Conservation (phyloP, 2,329 filamentous ascomycete species). For the Eutypa lata region DNA sequence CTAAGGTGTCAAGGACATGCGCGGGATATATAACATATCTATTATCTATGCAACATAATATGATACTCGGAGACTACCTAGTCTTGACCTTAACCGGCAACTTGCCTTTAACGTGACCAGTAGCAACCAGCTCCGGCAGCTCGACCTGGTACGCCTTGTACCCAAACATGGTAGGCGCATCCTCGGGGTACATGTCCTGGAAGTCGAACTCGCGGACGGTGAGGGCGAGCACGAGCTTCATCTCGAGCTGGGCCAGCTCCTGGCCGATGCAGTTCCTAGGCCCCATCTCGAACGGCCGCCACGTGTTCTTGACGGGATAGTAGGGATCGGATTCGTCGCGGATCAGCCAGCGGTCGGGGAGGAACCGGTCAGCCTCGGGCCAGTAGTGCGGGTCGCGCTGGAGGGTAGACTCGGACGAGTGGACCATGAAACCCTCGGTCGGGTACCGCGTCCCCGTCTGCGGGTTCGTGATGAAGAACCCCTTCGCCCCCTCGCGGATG, state of each 20-base stretch:
- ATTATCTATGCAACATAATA: no score
- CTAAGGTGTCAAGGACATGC: no score
- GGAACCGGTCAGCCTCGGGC: conserved; percentile 34
- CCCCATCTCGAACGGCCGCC: conserved; percentile 52
- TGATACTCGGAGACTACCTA: background rate
- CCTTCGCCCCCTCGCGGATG: conserved; percentile 31
- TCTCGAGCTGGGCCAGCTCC: conserved; percentile 51
- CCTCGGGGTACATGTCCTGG: conserved; percentile 33
- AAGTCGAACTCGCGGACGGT: conserved; percentile 49
- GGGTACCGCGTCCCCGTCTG: conserved; percentile 39
- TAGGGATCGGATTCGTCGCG: conserved; percentile 26
- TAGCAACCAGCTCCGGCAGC: conserved; percentile 7
- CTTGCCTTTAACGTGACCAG: conserved; percentile 22
- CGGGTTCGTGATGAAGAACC: conserved; percentile 37
- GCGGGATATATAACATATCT: no score
- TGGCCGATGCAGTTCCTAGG: conserved; percentile 54
- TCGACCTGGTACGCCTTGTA: conserved; percentile 26
- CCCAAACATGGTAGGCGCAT: conserved; percentile 29
- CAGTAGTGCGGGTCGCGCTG: conserved; percentile 35
- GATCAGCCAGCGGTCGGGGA: conserved; percentile 40
- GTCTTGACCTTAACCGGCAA: conserved; percentile 17
- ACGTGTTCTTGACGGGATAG: conserved; percentile 41
- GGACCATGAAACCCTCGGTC: conserved; percentile 33
- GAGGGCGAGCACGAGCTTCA: conserved; percentile 47
- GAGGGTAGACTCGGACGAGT: conserved; percentile 16